Evolutionary conservation across 371 early-diverging fungal genomes (phyloP).

Genomic region (Lichtheimia hyalospora): DNA sequence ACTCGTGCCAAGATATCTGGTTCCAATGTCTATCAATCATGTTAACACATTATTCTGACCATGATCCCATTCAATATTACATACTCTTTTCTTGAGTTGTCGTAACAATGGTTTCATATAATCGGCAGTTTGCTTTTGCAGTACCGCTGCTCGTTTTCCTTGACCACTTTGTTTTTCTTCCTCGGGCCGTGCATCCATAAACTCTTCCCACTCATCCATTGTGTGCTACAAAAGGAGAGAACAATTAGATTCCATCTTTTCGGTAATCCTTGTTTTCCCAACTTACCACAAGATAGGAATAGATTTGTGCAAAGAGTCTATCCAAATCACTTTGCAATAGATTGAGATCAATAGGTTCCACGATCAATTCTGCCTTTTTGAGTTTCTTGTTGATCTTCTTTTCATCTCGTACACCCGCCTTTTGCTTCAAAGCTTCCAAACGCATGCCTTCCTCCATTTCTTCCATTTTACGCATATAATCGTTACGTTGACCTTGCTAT

Average conservation of each 20-base stretch:
- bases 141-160: slow-evolving; percentile 83
- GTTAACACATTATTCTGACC: background rate
- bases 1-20: slow-evolving; percentile 86
- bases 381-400: slow-evolving; percentile 35
- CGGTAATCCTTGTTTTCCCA: background rate
- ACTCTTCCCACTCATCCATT: slow-evolving; percentile 87
- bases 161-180: slow-evolving; percentile 66
- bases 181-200: slow-evolving; percentile 77
- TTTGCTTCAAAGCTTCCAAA: slow-evolving; percentile 69
- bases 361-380: slow-evolving; percentile 38
- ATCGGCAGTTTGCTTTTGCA: slow-evolving; percentile 83
- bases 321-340: slow-evolving; percentile 79
- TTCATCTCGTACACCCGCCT: slow-evolving; percentile 43
- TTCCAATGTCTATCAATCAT: slow-evolving; percentile 50
- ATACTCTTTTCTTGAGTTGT: slow-evolving; percentile 71
- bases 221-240: slow-evolving; percentile 47
- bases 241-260: background rate
- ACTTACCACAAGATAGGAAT: slow-evolving; percentile 76
- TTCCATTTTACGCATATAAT: slow-evolving; percentile 83
- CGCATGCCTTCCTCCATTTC: slow-evolving; percentile 84
- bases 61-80: background rate
- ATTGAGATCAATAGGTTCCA: slow-evolving; percentile 48
- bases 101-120: slow-evolving; percentile 91
- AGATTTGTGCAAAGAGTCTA: slow-evolving; percentile 70
- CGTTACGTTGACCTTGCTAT: slow-evolving; percentile 84